A percentile compares a stretch with the other conserved stretches of the same genome.
phyloP scores from a whole-genome alignment of 1,284 basidiomycete species.

The Sanghuangporus weigelae region DNA sequence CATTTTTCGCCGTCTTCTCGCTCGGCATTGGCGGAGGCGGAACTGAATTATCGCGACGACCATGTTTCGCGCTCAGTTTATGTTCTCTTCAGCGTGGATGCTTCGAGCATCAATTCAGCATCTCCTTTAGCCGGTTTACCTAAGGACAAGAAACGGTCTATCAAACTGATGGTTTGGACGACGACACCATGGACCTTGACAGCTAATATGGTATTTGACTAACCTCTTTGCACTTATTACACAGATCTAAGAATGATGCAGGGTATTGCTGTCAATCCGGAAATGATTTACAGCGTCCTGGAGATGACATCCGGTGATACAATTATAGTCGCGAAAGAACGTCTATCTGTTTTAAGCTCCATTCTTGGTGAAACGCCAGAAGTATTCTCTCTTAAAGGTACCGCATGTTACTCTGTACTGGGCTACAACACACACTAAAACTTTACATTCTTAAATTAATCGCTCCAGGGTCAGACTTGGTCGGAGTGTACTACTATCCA shows the following conservation, averaged over 20 bases:
- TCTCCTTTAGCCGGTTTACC: not conserved
- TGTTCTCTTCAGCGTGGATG: slow-evolving; percentile 67
- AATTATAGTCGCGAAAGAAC: slow-evolving; percentile 68
- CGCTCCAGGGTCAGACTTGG: slow-evolving; percentile 53
- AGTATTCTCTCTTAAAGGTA: slow-evolving; percentile 49
- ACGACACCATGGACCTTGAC: slow-evolving; percentile 98
- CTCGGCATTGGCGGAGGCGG: slow-evolving; percentile 94
- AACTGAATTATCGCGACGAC: slow-evolving; percentile 87
- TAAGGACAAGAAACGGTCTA: slow-evolving; percentile 18
- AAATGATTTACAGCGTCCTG: slow-evolving; percentile 69
- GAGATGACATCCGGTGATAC: slow-evolving; percentile 31
- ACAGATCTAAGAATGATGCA: slow-evolving; percentile 26
- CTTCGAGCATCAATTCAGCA: not conserved
- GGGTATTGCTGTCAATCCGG: slow-evolving; percentile 83
- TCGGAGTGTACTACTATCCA: slow-evolving; percentile 62
- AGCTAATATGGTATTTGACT: slow-evolving; percentile 78
- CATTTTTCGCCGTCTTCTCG: slow-evolving; percentile 95
- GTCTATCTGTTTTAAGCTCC: slow-evolving; percentile 42
- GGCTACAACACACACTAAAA: too few species aligned
- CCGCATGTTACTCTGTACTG: not conserved
- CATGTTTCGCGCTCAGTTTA: slow-evolving; percentile 88
- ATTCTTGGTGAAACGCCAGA: slow-evolving; percentile 49
- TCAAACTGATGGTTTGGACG: slow-evolving; percentile 89
- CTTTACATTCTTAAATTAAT: not conserved
- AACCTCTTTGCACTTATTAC: not conserved